These are phyloP conservation scores for Groenewaldozyma sp. DNA, from an alignment of 1,139 yeast genomes.

Conservation along the genomic window DNA sequence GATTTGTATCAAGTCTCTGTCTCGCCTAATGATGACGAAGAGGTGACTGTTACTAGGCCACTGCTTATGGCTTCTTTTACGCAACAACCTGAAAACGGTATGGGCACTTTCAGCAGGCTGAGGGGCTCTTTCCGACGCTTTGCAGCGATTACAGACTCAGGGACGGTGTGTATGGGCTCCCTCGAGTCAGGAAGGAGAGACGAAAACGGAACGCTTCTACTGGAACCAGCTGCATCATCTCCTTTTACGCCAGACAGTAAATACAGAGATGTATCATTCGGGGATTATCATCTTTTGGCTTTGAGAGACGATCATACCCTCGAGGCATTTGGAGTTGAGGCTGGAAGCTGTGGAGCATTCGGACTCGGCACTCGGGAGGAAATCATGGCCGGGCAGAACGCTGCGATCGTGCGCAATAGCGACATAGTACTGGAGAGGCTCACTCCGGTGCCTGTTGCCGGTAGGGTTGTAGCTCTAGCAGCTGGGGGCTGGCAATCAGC, in stretches of 20 bases:
- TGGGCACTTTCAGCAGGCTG: constrained; percentile 26
- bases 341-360: constrained; percentile 55
- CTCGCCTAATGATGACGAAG: too few species aligned
- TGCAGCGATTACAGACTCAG: constrained; percentile 46
- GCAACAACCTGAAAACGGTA: constrained; percentile 3
- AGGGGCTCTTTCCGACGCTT: constrained; percentile 43
- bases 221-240: too few species aligned
- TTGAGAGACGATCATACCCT: constrained; percentile 49
- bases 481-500: constrained; percentile 84
- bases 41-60: too few species aligned
- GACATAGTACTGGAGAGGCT: constrained; percentile 42
- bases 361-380: constrained; percentile 47
- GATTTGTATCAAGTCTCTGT: too few species aligned
- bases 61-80: constrained; percentile 42
- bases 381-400: constrained; percentile 23
- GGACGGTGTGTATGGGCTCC: constrained; percentile 40
- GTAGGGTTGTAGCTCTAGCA: constrained; percentile 43
- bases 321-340: constrained; percentile 65
- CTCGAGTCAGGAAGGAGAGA: too few species aligned
- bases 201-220: too few species aligned
- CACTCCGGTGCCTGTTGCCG: constrained; percentile 31
- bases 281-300: constrained; percentile 68
- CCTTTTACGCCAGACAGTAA: too few species aligned
- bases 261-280: constrained; percentile 58
- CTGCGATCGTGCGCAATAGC: constrained; percentile 28